These are phyloP conservation scores for Talaromyces proteolyticus DNA, from an alignment of 495 filamentous ascomycete species.

Conservation along the genomic window DNA sequence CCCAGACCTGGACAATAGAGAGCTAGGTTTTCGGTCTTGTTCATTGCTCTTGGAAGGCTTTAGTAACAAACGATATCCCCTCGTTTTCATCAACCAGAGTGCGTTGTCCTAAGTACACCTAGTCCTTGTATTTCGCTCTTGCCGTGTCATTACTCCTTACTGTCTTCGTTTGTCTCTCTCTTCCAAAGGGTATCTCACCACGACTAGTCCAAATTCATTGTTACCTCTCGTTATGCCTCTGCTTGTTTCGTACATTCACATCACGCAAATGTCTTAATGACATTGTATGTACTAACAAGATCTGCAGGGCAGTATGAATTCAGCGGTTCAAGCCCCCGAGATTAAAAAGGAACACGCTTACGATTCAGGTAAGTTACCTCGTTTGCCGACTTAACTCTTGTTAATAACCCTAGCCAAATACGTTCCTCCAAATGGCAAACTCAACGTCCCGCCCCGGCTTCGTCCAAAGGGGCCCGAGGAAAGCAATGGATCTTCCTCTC, in stretches of 20 bases:
- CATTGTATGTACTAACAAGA: not conserved
- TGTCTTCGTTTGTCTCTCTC: too few relatives aligned
- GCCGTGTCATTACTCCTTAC: too few relatives aligned
- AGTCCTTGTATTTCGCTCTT: too few relatives aligned
- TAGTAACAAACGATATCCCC: too few relatives aligned
- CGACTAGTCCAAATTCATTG: too few relatives aligned
- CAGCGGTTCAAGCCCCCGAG: conserved; percentile 1
- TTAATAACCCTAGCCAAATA: conserved; percentile 1
- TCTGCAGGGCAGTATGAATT: conserved; percentile 3
- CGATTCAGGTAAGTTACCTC: not conserved
- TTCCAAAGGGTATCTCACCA: too few relatives aligned
- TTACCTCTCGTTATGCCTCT: not conserved
- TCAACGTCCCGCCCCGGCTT: conserved; percentile 4
- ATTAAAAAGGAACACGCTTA: conserved; percentile 4
- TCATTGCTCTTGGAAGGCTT: too few relatives aligned
- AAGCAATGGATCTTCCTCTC: conserved; percentile 2
- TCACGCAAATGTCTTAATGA: not conserved
- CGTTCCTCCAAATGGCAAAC: conserved; percentile 4
- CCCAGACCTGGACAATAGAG: not conserved
- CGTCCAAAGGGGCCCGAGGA: conserved; percentile 4
- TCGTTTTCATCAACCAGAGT: too few relatives aligned
- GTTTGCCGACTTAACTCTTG: not conserved
- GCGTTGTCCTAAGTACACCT: too few relatives aligned
- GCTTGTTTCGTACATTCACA: not conserved
- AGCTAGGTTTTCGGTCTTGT: too few relatives aligned